Evolutionary conservation across 2,329 filamentous ascomycete species (phyloP).

Genomic region (Colletotrichum sp.): DNA sequence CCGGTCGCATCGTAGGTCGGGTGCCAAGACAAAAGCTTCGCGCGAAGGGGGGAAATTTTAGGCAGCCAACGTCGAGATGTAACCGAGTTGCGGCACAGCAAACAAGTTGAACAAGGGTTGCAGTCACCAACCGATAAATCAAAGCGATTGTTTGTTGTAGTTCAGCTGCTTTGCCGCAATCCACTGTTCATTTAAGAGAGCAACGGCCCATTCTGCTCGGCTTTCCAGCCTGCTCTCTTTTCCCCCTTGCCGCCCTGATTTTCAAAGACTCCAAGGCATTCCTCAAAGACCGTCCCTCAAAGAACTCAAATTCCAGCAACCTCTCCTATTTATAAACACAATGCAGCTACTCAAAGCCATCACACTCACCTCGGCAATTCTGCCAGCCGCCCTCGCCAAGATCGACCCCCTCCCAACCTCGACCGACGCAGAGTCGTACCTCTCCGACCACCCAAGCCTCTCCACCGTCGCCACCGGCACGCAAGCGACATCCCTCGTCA

Average conservation of each 20-base stretch:
- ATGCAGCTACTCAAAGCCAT: neutral
- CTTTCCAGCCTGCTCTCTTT: neutral
- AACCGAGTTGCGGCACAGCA: neutral
- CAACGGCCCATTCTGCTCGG: neutral
- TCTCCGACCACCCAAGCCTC: neutral
- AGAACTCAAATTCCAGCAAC: neutral
- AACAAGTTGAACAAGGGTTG: neutral
- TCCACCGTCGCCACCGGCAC: neutral
- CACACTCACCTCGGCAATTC: neutral
- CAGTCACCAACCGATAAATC: neutral
- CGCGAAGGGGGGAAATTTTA: neutral
- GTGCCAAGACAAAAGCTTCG: neutral
- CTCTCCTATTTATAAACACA: neutral
- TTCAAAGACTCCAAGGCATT: neutral
- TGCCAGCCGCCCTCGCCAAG: neutral
- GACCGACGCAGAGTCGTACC: neutral
- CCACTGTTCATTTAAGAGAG: neutral
- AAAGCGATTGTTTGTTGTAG: neutral
- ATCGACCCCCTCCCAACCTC: neutral
- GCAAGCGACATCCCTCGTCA: conserved; percentile 2
- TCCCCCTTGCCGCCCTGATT: neutral
- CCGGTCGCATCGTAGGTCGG: neutral
- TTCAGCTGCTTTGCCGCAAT: neutral
- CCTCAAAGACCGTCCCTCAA: neutral
- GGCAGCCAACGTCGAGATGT: neutral